Evolutionary conservation across 345 rosid species (phyloP).

Genomic region (Salix exigua): DNA sequence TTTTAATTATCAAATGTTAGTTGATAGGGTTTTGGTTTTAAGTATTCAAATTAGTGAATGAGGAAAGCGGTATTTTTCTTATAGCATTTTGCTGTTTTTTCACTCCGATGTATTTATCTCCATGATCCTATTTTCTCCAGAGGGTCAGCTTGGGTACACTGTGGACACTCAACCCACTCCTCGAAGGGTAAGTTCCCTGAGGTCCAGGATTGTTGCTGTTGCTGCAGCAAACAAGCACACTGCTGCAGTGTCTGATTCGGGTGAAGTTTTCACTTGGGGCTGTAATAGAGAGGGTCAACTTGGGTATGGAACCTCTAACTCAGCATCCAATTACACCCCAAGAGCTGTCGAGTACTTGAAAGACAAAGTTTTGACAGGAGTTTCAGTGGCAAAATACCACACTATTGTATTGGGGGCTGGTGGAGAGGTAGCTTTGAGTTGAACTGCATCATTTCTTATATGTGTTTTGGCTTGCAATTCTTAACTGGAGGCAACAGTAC

Average conservation of each 20-base stretch:
- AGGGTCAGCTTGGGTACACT: slow-evolving; percentile 98
- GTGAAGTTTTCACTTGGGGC: slow-evolving; percentile 98
- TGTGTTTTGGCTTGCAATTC: neutral
- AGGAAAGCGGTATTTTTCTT: neutral
- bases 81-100: neutral
- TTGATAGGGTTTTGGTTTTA: slow-evolving; percentile 2
- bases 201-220: slow-evolving; percentile 72
- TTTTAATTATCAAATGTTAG: neutral
- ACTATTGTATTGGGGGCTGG: slow-evolving; percentile 74
- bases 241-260: slow-evolving; percentile 82
- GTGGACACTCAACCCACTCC: slow-evolving; percentile 98
- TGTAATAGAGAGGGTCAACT: slow-evolving; percentile 97
- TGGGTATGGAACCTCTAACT: slow-evolving; percentile 97
- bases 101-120: slow-evolving; percentile 15
- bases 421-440: slow-evolving; percentile 66
- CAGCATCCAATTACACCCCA: slow-evolving; percentile 93
- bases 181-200: slow-evolving; percentile 78
- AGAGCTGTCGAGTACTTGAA: slow-evolving; percentile 90
- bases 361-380: slow-evolving; percentile 59
- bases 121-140: slow-evolving; percentile 41
- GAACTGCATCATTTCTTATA: neutral
- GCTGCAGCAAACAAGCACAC: slow-evolving; percentile 97
- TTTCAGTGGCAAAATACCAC: slow-evolving; percentile 82
- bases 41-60: slow-evolving; percentile 8
- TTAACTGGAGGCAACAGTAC: neutral